Evolutionary conservation across 192 early-diverging fungal genomes (phyloP).

Genomic region (Haplosporangium gracile): DNA sequence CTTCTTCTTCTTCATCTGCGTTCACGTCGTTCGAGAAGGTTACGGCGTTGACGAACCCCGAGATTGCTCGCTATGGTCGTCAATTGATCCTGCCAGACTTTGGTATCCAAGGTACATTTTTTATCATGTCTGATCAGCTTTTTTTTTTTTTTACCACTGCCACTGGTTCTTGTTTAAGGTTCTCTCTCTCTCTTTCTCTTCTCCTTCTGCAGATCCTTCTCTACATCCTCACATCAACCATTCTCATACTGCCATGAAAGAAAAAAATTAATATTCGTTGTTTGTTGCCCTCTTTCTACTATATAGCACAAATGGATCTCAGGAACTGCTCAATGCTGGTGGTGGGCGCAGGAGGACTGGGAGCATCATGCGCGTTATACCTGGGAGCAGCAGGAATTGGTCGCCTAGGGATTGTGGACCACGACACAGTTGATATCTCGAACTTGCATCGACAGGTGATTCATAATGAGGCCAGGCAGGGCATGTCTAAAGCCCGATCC

Average conservation of each 20-base stretch:
- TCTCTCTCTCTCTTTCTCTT: not conserved
- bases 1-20: not conserved
- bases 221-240: too few relatives aligned
- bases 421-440: conserved; percentile 90
- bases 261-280: not conserved
- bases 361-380: conserved; percentile 89
- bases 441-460: conserved; percentile 97
- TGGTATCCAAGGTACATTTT: conserved; percentile 71
- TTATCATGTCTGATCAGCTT: not conserved
- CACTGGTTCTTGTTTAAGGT: not conserved
- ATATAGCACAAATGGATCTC: conserved; percentile 81
- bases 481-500: conserved; percentile 81
- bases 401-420: conserved; percentile 90
- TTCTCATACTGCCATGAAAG: not conserved
- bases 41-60: conserved; percentile 68
- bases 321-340: conserved; percentile 83
- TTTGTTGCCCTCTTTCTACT: not conserved
- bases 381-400: conserved; percentile 90
- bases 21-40: conserved; percentile 37
- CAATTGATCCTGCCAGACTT: conserved; percentile 89
- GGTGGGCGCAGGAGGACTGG: conserved; percentile 96
- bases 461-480: conserved; percentile 80
- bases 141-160: not conserved
- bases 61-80: conserved; percentile 87
- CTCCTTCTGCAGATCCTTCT: not conserved